Conservation (phyloP, 345 rosid species). For the Camelina laxa region DNA sequence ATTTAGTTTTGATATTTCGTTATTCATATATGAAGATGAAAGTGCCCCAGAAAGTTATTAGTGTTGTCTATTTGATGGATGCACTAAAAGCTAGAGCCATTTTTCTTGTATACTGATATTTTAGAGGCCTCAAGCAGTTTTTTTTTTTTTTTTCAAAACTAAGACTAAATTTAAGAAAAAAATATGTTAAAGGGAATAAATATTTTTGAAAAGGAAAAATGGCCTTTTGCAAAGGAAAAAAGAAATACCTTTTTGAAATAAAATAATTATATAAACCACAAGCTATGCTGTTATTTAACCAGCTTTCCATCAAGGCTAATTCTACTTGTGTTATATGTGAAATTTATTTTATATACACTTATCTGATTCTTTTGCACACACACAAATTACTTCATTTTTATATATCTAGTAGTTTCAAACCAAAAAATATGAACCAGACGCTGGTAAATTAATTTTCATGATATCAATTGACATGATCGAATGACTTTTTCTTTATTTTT, state of each 20-base stretch:
- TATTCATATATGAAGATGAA: background rate
- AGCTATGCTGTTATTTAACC: background rate
- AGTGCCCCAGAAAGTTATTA: background rate
- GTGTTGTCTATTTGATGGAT: background rate
- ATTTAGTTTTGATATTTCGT: background rate
- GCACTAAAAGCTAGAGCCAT: background rate
- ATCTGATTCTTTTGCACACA: background rate
- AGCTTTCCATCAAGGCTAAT: background rate
- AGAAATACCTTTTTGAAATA: background rate
- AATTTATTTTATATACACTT: background rate
- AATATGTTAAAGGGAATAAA: background rate
- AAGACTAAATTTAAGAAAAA: background rate
- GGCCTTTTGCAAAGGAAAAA: background rate
- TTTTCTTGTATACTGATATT: background rate
- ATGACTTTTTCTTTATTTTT: no score
- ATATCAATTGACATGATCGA: no score
- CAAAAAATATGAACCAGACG: background rate
- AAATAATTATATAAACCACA: background rate
- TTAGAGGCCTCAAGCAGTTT: background rate
- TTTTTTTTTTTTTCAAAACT: background rate
- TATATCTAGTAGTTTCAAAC: background rate
- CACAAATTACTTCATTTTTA: background rate
- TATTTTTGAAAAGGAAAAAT: background rate
- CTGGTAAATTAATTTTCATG: no score
- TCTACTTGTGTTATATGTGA: background rate